phyloP scores from a whole-genome alignment of 176 grass and related monocot genomes.

The Oryza longistaminata region DNA sequence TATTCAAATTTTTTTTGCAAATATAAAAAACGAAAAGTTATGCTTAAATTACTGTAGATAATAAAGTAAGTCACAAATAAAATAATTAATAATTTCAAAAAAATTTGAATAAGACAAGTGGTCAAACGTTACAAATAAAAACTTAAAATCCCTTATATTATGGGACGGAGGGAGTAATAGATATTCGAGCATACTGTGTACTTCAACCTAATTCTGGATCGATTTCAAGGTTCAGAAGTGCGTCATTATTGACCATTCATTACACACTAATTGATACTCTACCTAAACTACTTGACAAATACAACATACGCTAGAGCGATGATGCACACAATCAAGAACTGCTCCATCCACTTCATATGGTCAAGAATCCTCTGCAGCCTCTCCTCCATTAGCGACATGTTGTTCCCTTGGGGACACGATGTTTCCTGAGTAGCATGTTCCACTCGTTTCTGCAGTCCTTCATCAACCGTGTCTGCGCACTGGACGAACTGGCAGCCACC shows the following conservation, averaged over 20 bases:
- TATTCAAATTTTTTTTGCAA: no score
- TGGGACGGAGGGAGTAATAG: no score
- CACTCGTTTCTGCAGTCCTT: background rate
- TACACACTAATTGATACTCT: background rate
- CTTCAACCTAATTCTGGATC: background rate
- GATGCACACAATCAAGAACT: no score
- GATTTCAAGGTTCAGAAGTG: background rate
- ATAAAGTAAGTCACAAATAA: no score
- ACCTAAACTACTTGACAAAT: background rate
- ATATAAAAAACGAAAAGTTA: no score
- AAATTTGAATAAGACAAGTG: no score
- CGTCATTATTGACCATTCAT: background rate
- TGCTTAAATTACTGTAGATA: no score
- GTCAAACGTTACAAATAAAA: no score
- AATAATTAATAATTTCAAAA: no score
- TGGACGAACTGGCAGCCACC: background rate
- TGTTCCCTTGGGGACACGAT: background rate
- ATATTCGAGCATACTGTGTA: background rate
- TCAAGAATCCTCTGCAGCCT: background rate
- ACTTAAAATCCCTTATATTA: no score
- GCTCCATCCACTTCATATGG: background rate
- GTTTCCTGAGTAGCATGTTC: background rate
- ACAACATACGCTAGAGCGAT: no score
- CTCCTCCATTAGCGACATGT: background rate
- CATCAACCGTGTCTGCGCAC: background rate